phyloP scores from a whole-genome alignment of 192 early-diverging fungal species.

The Thoreauomyces humboldtii region DNA sequence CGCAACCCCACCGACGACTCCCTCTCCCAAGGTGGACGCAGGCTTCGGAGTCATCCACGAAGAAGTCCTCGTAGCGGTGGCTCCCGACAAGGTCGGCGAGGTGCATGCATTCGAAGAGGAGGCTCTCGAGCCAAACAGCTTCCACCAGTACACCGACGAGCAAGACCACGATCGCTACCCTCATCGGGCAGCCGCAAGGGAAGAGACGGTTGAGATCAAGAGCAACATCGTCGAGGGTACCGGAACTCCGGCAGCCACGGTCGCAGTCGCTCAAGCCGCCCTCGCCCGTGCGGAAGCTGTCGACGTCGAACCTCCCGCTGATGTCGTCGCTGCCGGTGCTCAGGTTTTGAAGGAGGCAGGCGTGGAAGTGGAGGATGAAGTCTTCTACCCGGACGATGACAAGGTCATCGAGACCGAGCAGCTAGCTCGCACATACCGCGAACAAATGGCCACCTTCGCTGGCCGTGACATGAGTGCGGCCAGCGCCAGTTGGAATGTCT shows the following conservation, averaged over 20 bases:
- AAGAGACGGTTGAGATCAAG: not conserved
- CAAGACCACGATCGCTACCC: not conserved
- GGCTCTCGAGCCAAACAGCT: not conserved
- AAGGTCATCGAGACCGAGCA: no score
- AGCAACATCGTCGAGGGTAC: slow-evolving; percentile 8
- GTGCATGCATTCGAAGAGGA: no score
- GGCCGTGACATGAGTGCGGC: not conserved
- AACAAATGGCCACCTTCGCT: not conserved
- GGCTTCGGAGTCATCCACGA: no score
- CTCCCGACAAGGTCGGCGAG: no score
- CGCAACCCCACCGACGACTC: no score
- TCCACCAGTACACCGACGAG: not conserved
- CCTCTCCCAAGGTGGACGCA: no score
- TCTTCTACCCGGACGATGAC: no score
- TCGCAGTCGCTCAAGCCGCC: slow-evolving; percentile 4
- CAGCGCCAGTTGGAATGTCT: slow-evolving; percentile 13
- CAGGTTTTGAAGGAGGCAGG: no score
- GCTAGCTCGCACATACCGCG: not conserved
- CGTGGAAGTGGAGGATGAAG: no score
- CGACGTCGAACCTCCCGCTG: not conserved
- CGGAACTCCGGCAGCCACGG: not conserved
- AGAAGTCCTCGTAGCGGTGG: no score
- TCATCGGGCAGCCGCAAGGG: slow-evolving; percentile 15
- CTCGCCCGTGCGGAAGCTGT: not conserved
- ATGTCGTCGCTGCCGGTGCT: not conserved